A percentile compares a stretch with the other conserved stretches of the same genome.
Conservation (phyloP, 192 early-diverging fungal genomes). For the Coemansia sp. region DNA sequence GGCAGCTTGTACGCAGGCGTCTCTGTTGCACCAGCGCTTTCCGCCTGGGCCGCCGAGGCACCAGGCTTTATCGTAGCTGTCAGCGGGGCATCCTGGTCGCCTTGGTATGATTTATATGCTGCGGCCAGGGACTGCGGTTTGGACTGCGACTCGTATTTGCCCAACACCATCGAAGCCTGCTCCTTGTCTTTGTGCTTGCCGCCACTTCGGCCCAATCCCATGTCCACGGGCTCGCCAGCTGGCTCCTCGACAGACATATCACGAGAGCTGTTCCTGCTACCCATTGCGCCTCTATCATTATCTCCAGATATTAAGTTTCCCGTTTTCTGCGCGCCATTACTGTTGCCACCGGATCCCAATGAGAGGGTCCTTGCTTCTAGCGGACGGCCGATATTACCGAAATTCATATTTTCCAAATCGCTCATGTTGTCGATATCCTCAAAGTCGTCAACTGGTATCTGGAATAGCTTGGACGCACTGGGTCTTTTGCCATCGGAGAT, state of each 20-base stretch:
- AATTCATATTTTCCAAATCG: conserved; percentile 45
- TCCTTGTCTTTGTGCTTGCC: background rate
- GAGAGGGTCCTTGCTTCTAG: background rate
- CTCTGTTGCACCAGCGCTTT: conserved; percentile 4
- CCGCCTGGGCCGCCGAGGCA: background rate
- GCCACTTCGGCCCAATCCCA: background rate
- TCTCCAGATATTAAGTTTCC: background rate
- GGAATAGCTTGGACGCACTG: conserved; percentile 15
- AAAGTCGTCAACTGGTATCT: conserved; percentile 31
- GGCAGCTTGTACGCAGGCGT: conserved; percentile 49
- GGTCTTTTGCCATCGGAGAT: background rate
- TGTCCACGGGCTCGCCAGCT: background rate
- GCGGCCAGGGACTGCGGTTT: background rate
- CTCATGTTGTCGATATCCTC: conserved; percentile 33
- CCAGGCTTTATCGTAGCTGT: conserved; percentile 4
- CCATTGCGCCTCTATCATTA: background rate
- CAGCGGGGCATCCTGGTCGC: background rate
- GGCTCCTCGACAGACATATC: conserved; percentile 21
- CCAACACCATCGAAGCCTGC: background rate
- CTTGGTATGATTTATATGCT: background rate
- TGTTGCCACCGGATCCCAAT: background rate
- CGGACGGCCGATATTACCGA: conserved; percentile 10
- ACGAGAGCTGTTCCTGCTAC: conserved; percentile 4
- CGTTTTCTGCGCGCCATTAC: background rate
- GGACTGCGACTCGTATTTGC: background rate